Conservation (phyloP, 352 stramenopile species). For the Phytophthora melonis region DNA sequence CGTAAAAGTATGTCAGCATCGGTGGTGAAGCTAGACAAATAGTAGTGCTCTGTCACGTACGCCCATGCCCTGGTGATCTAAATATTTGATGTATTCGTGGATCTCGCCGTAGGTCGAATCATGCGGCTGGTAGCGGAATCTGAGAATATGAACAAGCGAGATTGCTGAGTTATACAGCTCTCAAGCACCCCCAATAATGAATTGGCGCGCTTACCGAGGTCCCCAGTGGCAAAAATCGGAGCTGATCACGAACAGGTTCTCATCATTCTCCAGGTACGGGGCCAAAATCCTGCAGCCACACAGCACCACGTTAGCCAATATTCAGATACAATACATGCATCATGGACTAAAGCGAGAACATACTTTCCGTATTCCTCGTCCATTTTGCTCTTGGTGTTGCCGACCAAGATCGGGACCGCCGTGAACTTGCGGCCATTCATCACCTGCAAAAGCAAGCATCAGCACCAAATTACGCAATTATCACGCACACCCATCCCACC, state of each 20-base stretch:
- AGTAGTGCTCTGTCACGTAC: constrained; percentile 33
- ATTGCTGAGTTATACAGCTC: background rate
- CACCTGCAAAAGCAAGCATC: constrained; percentile 37
- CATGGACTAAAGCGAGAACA: background rate
- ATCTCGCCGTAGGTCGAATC: constrained; percentile 91
- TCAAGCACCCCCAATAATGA: background rate
- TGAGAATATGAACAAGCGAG: constrained; percentile 21
- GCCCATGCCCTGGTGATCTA: constrained; percentile 93
- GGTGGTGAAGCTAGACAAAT: background rate
- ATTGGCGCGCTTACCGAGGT: constrained; percentile 48
- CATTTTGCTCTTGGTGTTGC: constrained; percentile 85
- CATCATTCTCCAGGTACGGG: constrained; percentile 91
- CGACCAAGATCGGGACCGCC: constrained; percentile 96
- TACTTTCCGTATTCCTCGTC: constrained; percentile 91
- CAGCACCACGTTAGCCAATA: background rate
- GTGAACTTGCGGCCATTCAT: constrained; percentile 85
- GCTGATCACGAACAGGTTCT: constrained; percentile 96
- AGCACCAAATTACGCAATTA: background rate
- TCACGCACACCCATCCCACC: constrained; percentile 32
- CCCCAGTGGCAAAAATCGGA: constrained; percentile 99
- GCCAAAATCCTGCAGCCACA: constrained; percentile 80
- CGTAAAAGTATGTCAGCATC: background rate
- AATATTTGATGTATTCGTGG: constrained; percentile 95
- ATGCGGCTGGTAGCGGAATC: constrained; percentile 92
- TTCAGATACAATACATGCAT: background rate